These are phyloP conservation scores for Xenoacremonium recifei DNA, from an alignment of 2,329 filamentous ascomycete genomes.

Conservation along the genomic window DNA sequence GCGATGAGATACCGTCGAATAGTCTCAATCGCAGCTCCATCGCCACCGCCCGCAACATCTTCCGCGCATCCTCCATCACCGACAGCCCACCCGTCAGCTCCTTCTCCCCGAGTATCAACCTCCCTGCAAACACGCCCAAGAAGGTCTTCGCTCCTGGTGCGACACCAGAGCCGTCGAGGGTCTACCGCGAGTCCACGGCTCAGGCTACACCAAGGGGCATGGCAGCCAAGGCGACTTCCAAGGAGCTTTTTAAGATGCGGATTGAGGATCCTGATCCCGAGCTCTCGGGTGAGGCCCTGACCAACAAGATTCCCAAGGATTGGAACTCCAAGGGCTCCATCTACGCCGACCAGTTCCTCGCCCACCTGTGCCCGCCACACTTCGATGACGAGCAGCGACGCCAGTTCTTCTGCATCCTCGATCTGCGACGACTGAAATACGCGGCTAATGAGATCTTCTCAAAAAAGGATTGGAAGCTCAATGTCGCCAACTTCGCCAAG, in stretches of 20 bases:
- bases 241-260: conserved; percentile 57
- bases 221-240: conserved; percentile 46
- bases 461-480: conserved; percentile 62
- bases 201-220: conserved; percentile 50
- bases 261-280: conserved; percentile 57
- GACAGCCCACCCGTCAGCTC: conserved; percentile 30
- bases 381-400: conserved; percentile 59
- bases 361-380: conserved; percentile 54
- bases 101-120: conserved; percentile 45
- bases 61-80: conserved; percentile 37
- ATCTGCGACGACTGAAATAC: conserved; percentile 60
- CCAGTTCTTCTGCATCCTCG: conserved; percentile 63
- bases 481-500: conserved; percentile 61
- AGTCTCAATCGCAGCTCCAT: conserved; percentile 36
- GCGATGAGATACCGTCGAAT: conserved; percentile 35
- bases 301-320: conserved; percentile 53
- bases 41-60: conserved; percentile 40
- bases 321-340: conserved; percentile 52
- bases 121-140: conserved; percentile 44
- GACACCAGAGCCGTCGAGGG: conserved; percentile 42
- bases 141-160: conserved; percentile 46
- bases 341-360: conserved; percentile 59
- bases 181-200: conserved; percentile 44
- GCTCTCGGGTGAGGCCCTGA: conserved; percentile 53
- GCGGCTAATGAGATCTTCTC: conserved; percentile 59